Evolutionary conservation across 1,139 yeast species (phyloP).

Genomic region (Blastobotrys raffinosifermentans): DNA sequence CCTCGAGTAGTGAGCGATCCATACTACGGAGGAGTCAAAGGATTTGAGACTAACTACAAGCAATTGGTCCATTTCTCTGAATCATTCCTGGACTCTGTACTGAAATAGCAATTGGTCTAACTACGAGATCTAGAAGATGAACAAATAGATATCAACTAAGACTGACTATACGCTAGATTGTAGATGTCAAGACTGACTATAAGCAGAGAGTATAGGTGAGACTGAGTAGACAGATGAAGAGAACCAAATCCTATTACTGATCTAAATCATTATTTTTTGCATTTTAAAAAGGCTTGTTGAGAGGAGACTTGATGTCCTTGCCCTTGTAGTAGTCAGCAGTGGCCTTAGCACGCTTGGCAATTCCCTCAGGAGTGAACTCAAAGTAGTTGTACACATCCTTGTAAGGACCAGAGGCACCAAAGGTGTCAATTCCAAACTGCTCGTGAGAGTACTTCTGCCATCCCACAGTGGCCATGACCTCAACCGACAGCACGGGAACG

Average conservation of each 20-base stretch:
- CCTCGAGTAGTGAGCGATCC: slow-evolving; percentile 75
- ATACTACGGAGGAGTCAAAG: slow-evolving; percentile 79
- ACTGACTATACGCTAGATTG: too few species aligned
- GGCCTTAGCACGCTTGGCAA: slow-evolving; percentile 79
- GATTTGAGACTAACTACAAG: slow-evolving; percentile 71
- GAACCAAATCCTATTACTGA: too few species aligned
- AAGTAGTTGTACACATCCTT: slow-evolving; percentile 75
- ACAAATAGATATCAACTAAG: too few species aligned
- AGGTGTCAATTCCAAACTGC: slow-evolving; percentile 92
- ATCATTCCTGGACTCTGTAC: too few species aligned
- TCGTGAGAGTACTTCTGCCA: slow-evolving; percentile 97
- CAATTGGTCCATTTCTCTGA: slow-evolving; percentile 64
- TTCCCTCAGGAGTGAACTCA: slow-evolving; percentile 90
- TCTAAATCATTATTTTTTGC: background rate
- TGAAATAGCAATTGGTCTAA: too few species aligned
- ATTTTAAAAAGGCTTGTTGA: slow-evolving; percentile 60
- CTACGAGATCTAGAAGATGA: too few species aligned
- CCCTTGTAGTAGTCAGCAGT: slow-evolving; percentile 84
- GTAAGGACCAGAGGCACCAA: slow-evolving; percentile 97
- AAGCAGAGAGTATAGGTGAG: too few species aligned
- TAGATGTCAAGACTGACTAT: too few species aligned
- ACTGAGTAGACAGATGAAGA: too few species aligned
- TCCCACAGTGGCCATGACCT: slow-evolving; percentile 87
- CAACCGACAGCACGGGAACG: slow-evolving; percentile 88
- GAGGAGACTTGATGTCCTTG: slow-evolving; percentile 63